phyloP scores from a whole-genome alignment of 2,329 filamentous ascomycete genomes.

The Cladophialophora bantiana region DNA sequence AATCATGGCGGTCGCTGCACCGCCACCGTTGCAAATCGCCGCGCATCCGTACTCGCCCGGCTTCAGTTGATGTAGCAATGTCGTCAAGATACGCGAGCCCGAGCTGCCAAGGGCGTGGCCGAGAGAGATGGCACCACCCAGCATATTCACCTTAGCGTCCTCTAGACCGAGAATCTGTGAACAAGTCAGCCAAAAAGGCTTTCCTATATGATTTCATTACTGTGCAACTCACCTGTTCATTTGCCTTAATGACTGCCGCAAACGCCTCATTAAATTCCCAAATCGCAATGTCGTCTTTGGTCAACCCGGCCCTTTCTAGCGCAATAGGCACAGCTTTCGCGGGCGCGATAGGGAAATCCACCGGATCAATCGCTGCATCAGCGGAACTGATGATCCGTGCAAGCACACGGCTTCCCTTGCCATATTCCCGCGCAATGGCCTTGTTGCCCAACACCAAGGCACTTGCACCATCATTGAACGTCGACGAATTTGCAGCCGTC shows the following conservation, averaged over 20 bases:
- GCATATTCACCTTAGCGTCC: constrained; percentile 79
- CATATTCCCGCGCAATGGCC: constrained; percentile 80
- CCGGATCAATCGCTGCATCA: constrained; percentile 86
- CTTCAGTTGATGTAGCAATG: constrained; percentile 88
- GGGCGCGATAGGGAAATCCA: constrained; percentile 94
- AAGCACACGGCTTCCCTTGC: constrained; percentile 78
- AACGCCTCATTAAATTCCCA: constrained; percentile 99
- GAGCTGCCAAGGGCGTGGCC: constrained; percentile 94
- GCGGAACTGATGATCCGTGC: constrained; percentile 84
- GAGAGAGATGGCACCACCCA: constrained; percentile 89
- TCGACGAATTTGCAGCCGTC: constrained; percentile 92
- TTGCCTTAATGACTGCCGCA: constrained; percentile 91
- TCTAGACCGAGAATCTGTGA: constrained; percentile 78
- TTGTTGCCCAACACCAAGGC: constrained; percentile 86
- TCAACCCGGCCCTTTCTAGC: constrained; percentile 85
- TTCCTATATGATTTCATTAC: constrained; percentile 4
- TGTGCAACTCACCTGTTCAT: constrained; percentile 72
- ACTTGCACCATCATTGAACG: constrained; percentile 91
- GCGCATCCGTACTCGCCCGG: constrained; percentile 93
- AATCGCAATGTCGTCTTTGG: constrained; percentile 85
- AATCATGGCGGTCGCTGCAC: constrained; percentile 87
- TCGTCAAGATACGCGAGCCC: constrained; percentile 87
- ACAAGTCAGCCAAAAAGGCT: constrained; percentile 25
- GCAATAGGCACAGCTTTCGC: constrained; percentile 91
- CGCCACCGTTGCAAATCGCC: constrained; percentile 96